These are phyloP conservation scores for Senna siamea DNA, from an alignment of 306 rosid genomes.

Conservation along the genomic window DNA sequence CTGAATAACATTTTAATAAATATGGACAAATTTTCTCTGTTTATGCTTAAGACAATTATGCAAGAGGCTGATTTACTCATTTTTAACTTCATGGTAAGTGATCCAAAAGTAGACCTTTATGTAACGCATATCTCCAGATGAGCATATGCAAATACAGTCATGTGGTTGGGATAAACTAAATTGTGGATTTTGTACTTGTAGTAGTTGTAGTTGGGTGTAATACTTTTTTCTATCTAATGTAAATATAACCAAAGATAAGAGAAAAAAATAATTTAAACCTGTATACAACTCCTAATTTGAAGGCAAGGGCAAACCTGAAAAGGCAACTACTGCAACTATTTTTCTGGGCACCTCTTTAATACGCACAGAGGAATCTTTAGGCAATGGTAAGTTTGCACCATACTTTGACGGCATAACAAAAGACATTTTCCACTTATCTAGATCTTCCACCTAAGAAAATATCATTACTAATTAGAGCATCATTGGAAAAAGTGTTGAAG, in stretches of 20 bases:
- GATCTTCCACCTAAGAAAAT: conserved; percentile 61
- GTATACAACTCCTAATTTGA: conserved; percentile 10
- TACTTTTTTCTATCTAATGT: conserved; percentile 11
- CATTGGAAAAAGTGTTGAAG: conserved; percentile 16
- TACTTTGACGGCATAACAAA: conserved; percentile 91
- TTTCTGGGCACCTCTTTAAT: conserved; percentile 77
- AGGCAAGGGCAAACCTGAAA: conserved; percentile 73
- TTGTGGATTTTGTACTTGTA: conserved; percentile 14
- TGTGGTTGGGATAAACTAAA: conserved; percentile 22
- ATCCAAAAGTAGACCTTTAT: background rate
- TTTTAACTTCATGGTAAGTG: conserved; percentile 13
- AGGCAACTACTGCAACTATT: conserved; percentile 76
- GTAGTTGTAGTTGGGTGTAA: conserved; percentile 14
- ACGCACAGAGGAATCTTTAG: conserved; percentile 80
- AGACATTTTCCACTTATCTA: conserved; percentile 88
- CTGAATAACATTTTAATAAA: conserved; percentile 4
- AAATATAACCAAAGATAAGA: background rate
- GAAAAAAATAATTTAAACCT: conserved; percentile 3
- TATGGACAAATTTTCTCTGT: conserved; percentile 5
- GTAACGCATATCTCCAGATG: conserved; percentile 12
- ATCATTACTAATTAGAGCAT: conserved; percentile 32
- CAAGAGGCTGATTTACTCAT: conserved; percentile 16
- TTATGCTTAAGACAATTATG: conserved; percentile 13
- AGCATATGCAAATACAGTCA: background rate
- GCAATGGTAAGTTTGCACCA: conserved; percentile 74